phyloP scores from a whole-genome alignment of 495 filamentous ascomycete genomes.

The Lindgomyces ingoldianus region DNA sequence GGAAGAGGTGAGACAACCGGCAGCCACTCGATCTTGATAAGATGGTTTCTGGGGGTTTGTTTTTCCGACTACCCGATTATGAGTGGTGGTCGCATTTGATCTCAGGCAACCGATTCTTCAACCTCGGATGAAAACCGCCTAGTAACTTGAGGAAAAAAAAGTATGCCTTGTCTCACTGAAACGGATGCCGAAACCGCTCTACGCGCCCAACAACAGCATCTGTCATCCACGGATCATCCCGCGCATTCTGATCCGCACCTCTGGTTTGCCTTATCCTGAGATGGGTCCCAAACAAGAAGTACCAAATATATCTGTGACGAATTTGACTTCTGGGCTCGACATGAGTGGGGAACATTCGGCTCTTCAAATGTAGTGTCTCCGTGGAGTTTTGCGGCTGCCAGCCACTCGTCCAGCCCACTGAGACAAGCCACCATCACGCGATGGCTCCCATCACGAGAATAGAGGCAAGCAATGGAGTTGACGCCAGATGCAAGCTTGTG shows the following conservation, averaged over 20 bases:
- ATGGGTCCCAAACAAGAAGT: not conserved
- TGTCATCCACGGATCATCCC: constrained; percentile 1
- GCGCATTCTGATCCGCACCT: not conserved
- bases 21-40: not conserved
- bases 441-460: too few relatives aligned
- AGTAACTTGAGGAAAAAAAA: not conserved
- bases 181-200: not conserved
- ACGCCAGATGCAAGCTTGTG: too few relatives aligned
- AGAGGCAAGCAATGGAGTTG: too few relatives aligned
- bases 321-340: not conserved
- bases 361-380: not conserved
- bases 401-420: too few relatives aligned
- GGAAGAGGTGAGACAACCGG: not conserved
- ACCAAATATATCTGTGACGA: not conserved
- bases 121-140: not conserved
- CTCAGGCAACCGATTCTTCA: not conserved
- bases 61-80: not conserved
- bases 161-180: not conserved
- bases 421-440: too few relatives aligned
- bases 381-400: too few relatives aligned
- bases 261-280: not conserved
- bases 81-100: not conserved
- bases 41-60: not conserved
- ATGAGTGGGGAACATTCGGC: too few relatives aligned
- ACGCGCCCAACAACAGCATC: not conserved